Evolutionary conservation across 1,284 basidiomycete species (phyloP).

Genomic region (Inonotus hispidus): DNA sequence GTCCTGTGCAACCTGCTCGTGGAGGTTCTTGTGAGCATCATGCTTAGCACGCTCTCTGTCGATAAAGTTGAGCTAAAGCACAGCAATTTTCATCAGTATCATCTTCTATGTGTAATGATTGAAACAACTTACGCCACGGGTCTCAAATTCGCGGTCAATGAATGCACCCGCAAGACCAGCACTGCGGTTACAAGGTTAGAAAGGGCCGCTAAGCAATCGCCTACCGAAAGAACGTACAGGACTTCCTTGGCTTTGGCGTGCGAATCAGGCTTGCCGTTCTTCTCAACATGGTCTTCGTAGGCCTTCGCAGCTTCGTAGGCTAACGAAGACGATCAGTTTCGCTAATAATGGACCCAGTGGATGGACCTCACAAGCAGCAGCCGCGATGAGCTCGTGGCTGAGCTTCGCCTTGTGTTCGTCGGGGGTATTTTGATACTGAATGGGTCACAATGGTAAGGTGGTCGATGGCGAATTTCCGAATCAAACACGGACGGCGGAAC

Average conservation of each 20-base stretch:
- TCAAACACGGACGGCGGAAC: background rate
- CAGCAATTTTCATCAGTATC: slow-evolving; percentile 16
- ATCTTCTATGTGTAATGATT: background rate
- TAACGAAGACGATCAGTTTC: background rate
- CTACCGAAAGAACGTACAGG: slow-evolving; percentile 26
- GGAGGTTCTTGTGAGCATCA: slow-evolving; percentile 28
- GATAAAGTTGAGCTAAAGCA: slow-evolving; percentile 32
- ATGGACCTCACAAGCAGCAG: slow-evolving; percentile 21
- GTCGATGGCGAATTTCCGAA: background rate
- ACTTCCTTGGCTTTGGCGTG: slow-evolving; percentile 44
- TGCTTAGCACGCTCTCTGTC: slow-evolving; percentile 41
- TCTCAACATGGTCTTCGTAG: slow-evolving; percentile 44
- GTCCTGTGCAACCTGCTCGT: slow-evolving; percentile 13
- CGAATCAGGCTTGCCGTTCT: slow-evolving; percentile 38
- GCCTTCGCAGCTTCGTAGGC: slow-evolving; percentile 44
- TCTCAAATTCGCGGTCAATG: slow-evolving; percentile 42
- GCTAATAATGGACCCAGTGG: background rate
- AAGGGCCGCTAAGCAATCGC: background rate
- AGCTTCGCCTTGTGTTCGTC: slow-evolving; percentile 20
- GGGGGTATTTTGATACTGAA: background rate
- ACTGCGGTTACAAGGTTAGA: slow-evolving; percentile 23
- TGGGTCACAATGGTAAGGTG: background rate
- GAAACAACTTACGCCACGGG: slow-evolving; percentile 41
- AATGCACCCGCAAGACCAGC: slow-evolving; percentile 42
- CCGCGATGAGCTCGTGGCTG: slow-evolving; percentile 32